Conservation (phyloP, 164 flowering plant genomes). For the Tetrastigma voinierianum region DNA sequence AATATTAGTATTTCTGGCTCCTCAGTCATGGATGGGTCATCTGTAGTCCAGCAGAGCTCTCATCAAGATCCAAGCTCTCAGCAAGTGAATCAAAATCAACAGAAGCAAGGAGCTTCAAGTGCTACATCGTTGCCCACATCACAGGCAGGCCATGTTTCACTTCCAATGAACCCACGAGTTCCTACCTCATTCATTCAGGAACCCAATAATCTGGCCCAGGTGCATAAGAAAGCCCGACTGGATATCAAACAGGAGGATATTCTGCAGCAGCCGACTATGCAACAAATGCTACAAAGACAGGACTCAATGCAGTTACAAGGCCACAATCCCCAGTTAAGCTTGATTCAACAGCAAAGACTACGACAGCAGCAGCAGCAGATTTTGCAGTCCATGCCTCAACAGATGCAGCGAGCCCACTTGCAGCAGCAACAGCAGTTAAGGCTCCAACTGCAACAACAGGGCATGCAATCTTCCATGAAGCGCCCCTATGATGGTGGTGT, state of each 20-base stretch:
- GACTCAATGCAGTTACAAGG: conserved; percentile 66
- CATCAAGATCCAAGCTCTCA: conserved; percentile 65
- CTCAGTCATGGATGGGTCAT: conserved; percentile 74
- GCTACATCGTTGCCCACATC: conserved; percentile 68
- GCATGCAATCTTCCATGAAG: conserved; percentile 51
- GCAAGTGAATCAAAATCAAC: conserved; percentile 55
- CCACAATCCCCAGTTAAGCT: conserved; percentile 69
- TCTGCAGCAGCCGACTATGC: conserved; percentile 75
- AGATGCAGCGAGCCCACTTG: conserved; percentile 62
- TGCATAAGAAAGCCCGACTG: conserved; percentile 82
- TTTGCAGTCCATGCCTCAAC: conserved; percentile 68
- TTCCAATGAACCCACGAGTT: conserved; percentile 38
- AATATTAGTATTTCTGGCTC: conserved; percentile 85
- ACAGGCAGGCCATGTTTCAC: conserved; percentile 50
- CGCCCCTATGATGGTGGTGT: conserved; percentile 82
- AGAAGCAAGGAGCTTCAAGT: conserved; percentile 57
- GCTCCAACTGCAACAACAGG: conserved; percentile 67
- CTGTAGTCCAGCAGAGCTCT: conserved; percentile 61
- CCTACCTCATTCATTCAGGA: conserved; percentile 60
- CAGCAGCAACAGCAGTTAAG: conserved; percentile 63
- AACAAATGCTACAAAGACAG: conserved; percentile 76
- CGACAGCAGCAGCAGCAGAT: conserved; percentile 71
- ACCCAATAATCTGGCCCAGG: conserved; percentile 46
- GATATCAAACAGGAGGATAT: conserved; percentile 85
- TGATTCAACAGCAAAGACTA: conserved; percentile 79